Percentiles rank a stretch among this genome's conserved stretches.
Evolutionary conservation across 306 rosid species (phyloP).

Genomic region (Nissolia schottii): DNA sequence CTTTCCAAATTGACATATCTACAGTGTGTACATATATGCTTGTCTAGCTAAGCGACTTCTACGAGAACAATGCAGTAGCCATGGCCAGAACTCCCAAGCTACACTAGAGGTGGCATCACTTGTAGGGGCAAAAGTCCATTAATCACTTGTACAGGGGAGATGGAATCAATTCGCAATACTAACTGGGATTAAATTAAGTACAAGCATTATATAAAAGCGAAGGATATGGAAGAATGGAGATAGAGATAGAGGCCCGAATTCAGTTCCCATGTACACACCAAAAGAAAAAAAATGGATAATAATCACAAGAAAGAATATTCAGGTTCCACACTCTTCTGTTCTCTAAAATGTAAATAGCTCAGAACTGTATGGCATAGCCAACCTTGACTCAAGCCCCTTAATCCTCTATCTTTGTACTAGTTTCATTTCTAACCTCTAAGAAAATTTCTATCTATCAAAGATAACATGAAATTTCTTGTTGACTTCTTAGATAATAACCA

Average conservation of each 20-base stretch:
- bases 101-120: neutral
- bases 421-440: neutral
- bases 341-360: conserved; percentile 3
- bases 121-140: neutral
- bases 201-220: neutral
- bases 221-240: neutral
- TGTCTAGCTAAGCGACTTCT: neutral
- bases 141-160: conserved; percentile 1
- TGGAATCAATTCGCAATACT: neutral
- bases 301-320: conserved; percentile 2
- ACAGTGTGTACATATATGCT: neutral
- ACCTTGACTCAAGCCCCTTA: neutral
- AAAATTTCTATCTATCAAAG: neutral
- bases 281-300: neutral
- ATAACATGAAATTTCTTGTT: neutral
- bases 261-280: conserved; percentile 1
- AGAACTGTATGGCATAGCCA: neutral
- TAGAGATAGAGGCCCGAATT: conserved; percentile 1
- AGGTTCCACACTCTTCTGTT: conserved; percentile 8
- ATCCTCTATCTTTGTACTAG: neutral
- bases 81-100: neutral
- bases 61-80: neutral
- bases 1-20: neutral
- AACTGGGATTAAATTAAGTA: neutral
- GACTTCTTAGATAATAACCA: neutral